phyloP scores from a whole-genome alignment of 305 asterid genomes.

The Fraxinus platypoda region DNA sequence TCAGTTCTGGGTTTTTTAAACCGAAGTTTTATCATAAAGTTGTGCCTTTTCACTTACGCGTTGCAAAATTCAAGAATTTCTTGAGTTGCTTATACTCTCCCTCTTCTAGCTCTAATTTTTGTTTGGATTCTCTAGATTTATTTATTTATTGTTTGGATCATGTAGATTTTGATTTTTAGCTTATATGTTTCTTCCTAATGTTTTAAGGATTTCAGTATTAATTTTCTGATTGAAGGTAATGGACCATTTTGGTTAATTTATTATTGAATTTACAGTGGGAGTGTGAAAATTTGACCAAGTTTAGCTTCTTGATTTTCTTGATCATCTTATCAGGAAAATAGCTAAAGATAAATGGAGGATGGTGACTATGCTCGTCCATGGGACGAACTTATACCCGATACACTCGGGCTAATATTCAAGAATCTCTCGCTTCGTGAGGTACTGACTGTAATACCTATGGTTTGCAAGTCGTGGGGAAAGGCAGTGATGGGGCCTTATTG shows the following conservation, averaged over 20 bases:
- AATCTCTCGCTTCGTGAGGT: constrained; percentile 59
- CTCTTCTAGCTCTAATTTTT: background rate
- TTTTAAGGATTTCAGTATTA: background rate
- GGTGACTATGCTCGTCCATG: background rate
- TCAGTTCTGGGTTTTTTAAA: background rate
- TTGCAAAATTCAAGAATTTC: background rate
- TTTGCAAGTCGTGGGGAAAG: constrained; percentile 80
- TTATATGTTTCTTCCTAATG: background rate
- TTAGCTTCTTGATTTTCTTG: background rate
- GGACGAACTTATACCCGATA: background rate
- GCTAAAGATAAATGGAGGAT: background rate
- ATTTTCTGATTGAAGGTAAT: background rate
- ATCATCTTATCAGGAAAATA: background rate
- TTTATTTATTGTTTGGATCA: background rate
- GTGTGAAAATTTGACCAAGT: background rate
- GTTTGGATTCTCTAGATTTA: background rate
- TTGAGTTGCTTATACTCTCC: background rate
- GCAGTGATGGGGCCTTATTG: constrained; percentile 72
- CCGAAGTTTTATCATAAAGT: background rate
- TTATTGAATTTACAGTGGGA: background rate
- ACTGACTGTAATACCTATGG: constrained; percentile 67
- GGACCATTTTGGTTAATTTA: too few species aligned
- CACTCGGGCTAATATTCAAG: background rate
- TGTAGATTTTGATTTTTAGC: background rate
- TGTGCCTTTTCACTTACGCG: background rate